Evolutionary conservation across 2,329 filamentous ascomycete species (phyloP).

Genomic region (Knufia petricola): DNA sequence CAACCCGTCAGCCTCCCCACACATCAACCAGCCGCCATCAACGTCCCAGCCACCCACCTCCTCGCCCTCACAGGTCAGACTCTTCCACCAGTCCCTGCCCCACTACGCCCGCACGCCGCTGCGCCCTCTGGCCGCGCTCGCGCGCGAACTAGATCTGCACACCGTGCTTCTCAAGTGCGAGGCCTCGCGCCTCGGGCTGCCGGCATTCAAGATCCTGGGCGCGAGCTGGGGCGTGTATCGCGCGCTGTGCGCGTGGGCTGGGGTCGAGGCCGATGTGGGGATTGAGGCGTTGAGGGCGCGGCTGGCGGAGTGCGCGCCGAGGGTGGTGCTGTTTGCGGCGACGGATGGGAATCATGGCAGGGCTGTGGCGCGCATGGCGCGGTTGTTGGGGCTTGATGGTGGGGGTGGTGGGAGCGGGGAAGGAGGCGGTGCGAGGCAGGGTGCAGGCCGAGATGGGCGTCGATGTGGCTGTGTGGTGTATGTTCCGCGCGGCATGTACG

Average conservation of each 20-base stretch:
- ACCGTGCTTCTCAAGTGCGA: conserved; percentile 63
- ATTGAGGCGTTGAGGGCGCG: no score
- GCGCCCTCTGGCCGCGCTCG: conserved; percentile 43
- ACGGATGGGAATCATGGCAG: conserved; percentile 72
- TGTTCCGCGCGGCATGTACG: background rate
- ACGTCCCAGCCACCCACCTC: background rate
- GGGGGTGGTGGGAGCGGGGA: background rate
- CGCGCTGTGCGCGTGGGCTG: conserved; percentile 37
- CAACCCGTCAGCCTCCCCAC: background rate
- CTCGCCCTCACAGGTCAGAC: conserved; percentile 7
- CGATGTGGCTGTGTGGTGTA: background rate
- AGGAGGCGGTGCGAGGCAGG: background rate
- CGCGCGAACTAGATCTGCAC: conserved; percentile 47
- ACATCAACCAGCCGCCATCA: no score
- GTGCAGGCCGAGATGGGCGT: no score
- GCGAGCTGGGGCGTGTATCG: conserved; percentile 63
- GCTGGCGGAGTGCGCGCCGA: conserved; percentile 16
- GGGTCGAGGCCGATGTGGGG: conserved; percentile 35
- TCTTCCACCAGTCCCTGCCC: conserved; percentile 52
- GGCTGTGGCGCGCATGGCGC: conserved; percentile 60
- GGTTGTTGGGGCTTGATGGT: conserved; percentile 34
- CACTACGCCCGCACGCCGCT: conserved; percentile 49
- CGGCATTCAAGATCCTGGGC: conserved; percentile 71
- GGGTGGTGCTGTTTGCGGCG: conserved; percentile 48
- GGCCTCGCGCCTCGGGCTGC: conserved; percentile 56